phyloP scores from a whole-genome alignment of 495 filamentous ascomycete species.

The Glonium stellatum region DNA sequence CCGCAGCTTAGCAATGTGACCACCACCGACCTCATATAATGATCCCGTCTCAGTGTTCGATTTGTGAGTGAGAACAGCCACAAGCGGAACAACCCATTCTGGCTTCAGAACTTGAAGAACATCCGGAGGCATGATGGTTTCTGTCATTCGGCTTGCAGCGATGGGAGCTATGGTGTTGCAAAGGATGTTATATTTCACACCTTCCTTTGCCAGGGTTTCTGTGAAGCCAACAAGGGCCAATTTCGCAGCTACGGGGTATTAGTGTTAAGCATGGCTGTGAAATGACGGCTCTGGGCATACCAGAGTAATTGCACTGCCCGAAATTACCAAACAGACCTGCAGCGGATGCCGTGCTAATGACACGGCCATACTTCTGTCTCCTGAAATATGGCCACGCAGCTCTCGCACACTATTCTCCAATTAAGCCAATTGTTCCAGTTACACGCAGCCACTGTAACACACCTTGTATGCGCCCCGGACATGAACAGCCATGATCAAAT shows the following conservation, averaged over 20 bases:
- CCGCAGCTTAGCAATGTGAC: constrained; percentile 84
- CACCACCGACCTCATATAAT: constrained; percentile 92
- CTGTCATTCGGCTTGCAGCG: constrained; percentile 93
- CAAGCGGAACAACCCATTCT: constrained; percentile 92
- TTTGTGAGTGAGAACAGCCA: constrained; percentile 82
- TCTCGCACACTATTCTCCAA: constrained; percentile 59
- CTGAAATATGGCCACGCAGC: constrained; percentile 98
- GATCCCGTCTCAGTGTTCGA: constrained; percentile 83
- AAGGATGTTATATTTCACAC: constrained; percentile 95
- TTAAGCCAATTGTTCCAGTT: too few species aligned
- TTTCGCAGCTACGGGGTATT: constrained; percentile 63
- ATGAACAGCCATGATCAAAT: constrained; percentile 87
- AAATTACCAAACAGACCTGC: constrained; percentile 95
- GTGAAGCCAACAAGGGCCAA: constrained; percentile 95
- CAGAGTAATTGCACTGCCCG: constrained; percentile 94
- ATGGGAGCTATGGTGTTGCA: constrained; percentile 95
- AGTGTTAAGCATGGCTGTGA: constrained; percentile 5
- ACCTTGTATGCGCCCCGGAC: constrained; percentile 93
- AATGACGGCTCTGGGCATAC: constrained; percentile 32
- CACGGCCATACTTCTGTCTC: constrained; percentile 93
- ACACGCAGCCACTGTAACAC: neutral
- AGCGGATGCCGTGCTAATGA: constrained; percentile 94
- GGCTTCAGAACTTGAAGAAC: constrained; percentile 83
- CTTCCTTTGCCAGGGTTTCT: constrained; percentile 96
- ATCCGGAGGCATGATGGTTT: constrained; percentile 96